Evolutionary conservation across 306 rosid species (phyloP), one percentile per base, ranked within the genome.

Genomic region (Trifolium subterraneum): DNA sequence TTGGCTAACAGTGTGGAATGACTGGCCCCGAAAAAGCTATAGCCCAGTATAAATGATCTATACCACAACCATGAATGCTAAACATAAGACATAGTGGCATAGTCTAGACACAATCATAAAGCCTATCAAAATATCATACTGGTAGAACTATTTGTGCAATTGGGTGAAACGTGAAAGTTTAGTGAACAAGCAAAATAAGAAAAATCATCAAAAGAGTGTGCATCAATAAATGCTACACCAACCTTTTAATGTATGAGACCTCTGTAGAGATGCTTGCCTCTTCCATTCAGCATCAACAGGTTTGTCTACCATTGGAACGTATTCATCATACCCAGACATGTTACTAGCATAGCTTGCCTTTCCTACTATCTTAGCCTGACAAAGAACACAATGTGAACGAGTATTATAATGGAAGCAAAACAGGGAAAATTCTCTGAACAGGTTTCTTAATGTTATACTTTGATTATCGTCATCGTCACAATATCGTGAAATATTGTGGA

Each of bases 301-400:
- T 84, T 92, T 94, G 89, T 94, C 99, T 39, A 94, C 97, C 92
- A 94, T 92, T 61, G 99, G 99, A 75, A 92, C 87, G 59, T 90
- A 94, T 77, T 94, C 99, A 86, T 94, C 96, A 76, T 92, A 94
- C 58, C 96, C 97, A 14, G 93, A 55, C 72, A 94, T 82, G 78
- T 39, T 86, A 73, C 80, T 81, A 4, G 86, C 82, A 64, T 74
- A 86, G 75, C 82, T 86, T 82, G 88, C 69, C 86, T 88, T 94
- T 71, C 99, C 97, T 33, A 70, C 87, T 10, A 74, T 81, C 86
- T 86, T 92, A 68, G 92, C 87, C 99, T 94, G 86, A 73, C 48
- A 77, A 77, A 47, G 42, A 63, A 73, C 73, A 63, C 33, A 63
- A 74, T 12, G 20, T 45, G 13, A 72, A 52, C 47, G 59, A 51